Evolutionary conservation across 202 grass and related monocot genomes (phyloP).

Genomic region (Panicum virgatum): DNA sequence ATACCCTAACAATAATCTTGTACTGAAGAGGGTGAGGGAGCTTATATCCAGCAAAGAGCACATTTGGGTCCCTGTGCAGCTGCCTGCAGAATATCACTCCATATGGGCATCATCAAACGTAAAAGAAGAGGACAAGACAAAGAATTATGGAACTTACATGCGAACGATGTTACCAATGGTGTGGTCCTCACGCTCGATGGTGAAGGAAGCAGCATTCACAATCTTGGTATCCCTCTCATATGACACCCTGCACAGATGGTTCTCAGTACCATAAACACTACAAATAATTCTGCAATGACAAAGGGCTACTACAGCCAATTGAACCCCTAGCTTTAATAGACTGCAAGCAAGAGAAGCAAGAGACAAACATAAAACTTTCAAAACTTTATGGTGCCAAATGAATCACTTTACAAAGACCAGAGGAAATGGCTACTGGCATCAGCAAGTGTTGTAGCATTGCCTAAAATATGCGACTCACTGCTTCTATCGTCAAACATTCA

Average conservation of each 20-base stretch:
- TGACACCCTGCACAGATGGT: slow-evolving; percentile 56
- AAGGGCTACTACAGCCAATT: neutral
- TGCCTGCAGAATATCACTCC: slow-evolving; percentile 51
- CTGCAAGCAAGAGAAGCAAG: neutral
- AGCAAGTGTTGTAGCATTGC: neutral
- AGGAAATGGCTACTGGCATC: neutral
- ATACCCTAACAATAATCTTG: slow-evolving; percentile 88
- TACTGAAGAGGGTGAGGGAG: slow-evolving; percentile 73
- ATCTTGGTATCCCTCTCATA: slow-evolving; percentile 98
- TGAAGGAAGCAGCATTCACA: slow-evolving; percentile 88
- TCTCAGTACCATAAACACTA: neutral
- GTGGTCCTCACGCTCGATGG: slow-evolving; percentile 92
- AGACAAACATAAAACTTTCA: neutral
- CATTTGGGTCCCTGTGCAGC: slow-evolving; percentile 89
- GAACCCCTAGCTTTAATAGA: neutral
- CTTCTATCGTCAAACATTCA: too few relatives aligned
- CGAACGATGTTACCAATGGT: slow-evolving; percentile 91
- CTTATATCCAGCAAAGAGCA: slow-evolving; percentile 94
- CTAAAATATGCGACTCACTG: too few relatives aligned
- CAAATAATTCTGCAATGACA: neutral
- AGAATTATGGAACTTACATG: slow-evolving; percentile 44
- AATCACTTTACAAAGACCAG: neutral
- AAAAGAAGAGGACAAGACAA: slow-evolving; percentile 9
- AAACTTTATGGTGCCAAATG: neutral
- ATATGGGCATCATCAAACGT: neutral